phyloP scores from a whole-genome alignment of 768 basidiomycete genomes.

The Dioszegia aurantiaca region DNA sequence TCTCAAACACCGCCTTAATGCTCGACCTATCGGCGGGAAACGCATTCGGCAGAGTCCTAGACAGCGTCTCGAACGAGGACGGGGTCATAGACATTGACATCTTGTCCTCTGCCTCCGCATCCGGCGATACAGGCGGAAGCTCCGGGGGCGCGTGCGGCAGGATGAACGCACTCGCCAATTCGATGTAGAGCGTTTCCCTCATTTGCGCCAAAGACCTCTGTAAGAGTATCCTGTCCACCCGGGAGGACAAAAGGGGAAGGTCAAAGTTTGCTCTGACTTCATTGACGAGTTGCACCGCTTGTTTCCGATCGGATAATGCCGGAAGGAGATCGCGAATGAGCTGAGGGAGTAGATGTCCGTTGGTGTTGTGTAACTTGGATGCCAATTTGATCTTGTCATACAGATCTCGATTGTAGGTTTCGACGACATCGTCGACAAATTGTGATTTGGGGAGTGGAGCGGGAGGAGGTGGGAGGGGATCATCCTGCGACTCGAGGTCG shows the following conservation, averaged over 20 bases:
- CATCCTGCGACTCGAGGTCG: not conserved
- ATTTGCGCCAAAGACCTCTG: conserved; percentile 29
- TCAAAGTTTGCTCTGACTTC: conserved; percentile 26
- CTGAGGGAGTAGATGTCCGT: conserved; percentile 26
- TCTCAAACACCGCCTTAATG: conserved; percentile 29
- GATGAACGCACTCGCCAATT: conserved; percentile 25
- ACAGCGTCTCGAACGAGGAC: conserved; percentile 23
- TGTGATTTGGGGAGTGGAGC: conserved; percentile 3
- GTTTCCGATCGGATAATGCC: conserved; percentile 17
- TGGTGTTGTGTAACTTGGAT: conserved; percentile 23
- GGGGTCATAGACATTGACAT: conserved; percentile 30
- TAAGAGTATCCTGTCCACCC: conserved; percentile 24
- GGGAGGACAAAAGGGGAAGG: conserved; percentile 15
- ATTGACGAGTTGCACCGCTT: conserved; percentile 28
- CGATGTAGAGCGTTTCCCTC: conserved; percentile 27
- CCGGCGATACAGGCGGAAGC: conserved; percentile 7
- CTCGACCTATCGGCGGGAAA: conserved; percentile 30
- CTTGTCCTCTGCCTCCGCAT: conserved; percentile 13
- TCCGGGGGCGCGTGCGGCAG: conserved; percentile 26
- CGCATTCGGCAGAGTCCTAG: conserved; percentile 20
- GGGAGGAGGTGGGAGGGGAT: not conserved
- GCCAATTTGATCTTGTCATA: conserved; percentile 19
- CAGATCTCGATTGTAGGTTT: conserved; percentile 6
- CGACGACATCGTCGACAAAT: conserved; percentile 18
- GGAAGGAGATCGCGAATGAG: conserved; percentile 31